A percentile compares a stretch with the other conserved stretches of the same genome.
These are phyloP conservation scores for Pontederia paniculata DNA, from an alignment of 176 grass and related monocot species.

Conservation along the genomic window DNA sequence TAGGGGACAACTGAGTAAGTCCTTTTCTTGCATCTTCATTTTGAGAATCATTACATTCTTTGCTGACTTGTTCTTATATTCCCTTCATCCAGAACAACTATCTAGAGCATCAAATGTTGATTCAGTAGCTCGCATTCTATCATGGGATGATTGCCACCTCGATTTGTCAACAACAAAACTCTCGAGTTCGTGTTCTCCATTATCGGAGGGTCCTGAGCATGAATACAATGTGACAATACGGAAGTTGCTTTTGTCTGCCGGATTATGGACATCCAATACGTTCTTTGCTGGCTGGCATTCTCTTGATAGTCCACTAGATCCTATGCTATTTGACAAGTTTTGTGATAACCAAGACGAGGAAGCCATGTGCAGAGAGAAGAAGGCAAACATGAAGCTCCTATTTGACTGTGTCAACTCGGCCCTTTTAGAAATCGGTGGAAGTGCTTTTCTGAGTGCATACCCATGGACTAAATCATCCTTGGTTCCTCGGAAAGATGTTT, in stretches of 20 bases:
- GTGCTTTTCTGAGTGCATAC: conserved; percentile 22
- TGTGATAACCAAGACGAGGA: conserved; percentile 55
- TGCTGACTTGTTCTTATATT: too few relatives aligned
- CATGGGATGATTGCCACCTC: conserved; percentile 43
- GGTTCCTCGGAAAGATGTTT: conserved; percentile 8
- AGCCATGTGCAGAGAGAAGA: conserved; percentile 58
- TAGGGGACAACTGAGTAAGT: too few relatives aligned
- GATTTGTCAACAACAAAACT: conserved; percentile 17
- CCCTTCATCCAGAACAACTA: background rate
- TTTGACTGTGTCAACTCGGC: conserved; percentile 53
- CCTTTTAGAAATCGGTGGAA: conserved; percentile 45
- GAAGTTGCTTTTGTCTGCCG: conserved; percentile 47
- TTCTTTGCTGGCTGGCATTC: conserved; percentile 46
- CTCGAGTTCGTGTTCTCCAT: conserved; percentile 6
- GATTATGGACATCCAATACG: conserved; percentile 28
- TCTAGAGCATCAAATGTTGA: conserved; percentile 30
- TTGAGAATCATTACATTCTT: too few relatives aligned
- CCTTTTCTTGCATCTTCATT: too few relatives aligned
- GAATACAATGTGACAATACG: conserved; percentile 35
- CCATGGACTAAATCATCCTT: conserved; percentile 26
- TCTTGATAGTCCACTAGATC: conserved; percentile 42
- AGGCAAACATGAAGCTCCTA: conserved; percentile 61
- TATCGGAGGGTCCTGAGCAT: conserved; percentile 28
- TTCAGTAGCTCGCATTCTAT: conserved; percentile 35
- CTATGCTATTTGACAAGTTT: conserved; percentile 37